Evolutionary conservation across 2,329 filamentous ascomycete genomes (phyloP), one percentile per base, ranked within the genome.

Genomic region (Dactylellina haptotyla): DNA sequence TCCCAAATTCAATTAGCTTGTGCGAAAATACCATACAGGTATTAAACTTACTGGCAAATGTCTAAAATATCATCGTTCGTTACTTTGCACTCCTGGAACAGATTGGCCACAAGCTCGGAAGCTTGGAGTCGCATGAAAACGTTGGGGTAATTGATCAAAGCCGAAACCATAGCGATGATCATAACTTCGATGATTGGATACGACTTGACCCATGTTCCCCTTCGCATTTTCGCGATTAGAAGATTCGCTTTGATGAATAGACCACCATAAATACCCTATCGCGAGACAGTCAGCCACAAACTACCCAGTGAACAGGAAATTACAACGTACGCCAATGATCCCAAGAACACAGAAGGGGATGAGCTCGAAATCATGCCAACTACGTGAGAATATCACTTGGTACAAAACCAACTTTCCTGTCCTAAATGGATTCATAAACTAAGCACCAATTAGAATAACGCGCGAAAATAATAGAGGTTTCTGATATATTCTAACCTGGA

Each of bases 211-310:
- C 87, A 88, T 14, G 85, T 82, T 32, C 87, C 85, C 78, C 90
- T 90, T 78, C 93, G 91, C 89, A 92, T 96, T 77, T 86, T 84
- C 1, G 93, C 90, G 39, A 98, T 85, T 70, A 86, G 86, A 89
- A 97, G 96, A 82, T 99, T 99, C 70, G 92, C 84, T 79, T 93
- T 94, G 83, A 98, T 97, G 80, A 99, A 97, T 58, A 97, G 86
- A 1, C 92, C 94, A 5, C 95, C 95, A 78, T 97, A 98, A 1
- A 98, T 83, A n/a, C 95, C 95, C 85, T 87, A 57, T 20, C 8
- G 20, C 1, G 1, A 14, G n/a, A n/a, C 23, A 56, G 14, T 37
- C 32, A 34, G 12, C 26, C 14, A 9, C 1, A 8, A 28, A 9
- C 0, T 20, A 23, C n/a, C 10, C 3, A 28, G 28, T 28, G 4